Percentiles rank a stretch among this genome's conserved stretches.
These are phyloP conservation scores for Delphinella strobiligena DNA, from an alignment of 2,329 filamentous ascomycete genomes.

Conservation along the genomic window DNA sequence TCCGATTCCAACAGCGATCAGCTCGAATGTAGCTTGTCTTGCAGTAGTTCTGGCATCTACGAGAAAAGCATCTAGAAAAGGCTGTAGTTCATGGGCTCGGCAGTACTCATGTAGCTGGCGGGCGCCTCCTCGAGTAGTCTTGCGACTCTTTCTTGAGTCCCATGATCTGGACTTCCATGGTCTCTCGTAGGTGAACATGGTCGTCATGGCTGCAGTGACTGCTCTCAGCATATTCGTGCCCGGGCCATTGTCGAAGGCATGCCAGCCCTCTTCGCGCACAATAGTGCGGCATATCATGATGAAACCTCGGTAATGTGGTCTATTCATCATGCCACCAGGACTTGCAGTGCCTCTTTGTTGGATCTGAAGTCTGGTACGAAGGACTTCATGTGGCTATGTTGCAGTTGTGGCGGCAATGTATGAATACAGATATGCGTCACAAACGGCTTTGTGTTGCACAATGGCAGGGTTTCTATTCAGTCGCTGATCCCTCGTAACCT, in stretches of 20 bases:
- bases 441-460: too few species aligned
- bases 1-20: too few species aligned
- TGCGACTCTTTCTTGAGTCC: too few species aligned
- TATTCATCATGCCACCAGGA: conserved; percentile 44
- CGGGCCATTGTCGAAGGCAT: conserved; percentile 92
- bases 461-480: too few species aligned
- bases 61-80: too few species aligned
- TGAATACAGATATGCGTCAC: too few species aligned
- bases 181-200: conserved; percentile 96
- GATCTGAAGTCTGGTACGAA: conserved; percentile 85
- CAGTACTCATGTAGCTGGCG: conserved; percentile 70
- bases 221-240: conserved; percentile 96
- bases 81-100: conserved; percentile 91
- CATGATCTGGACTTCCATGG: too few species aligned
- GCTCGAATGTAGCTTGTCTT: too few species aligned
- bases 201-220: conserved; percentile 89
- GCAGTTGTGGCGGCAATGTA: conserved; percentile 86
- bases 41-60: too few species aligned
- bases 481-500: too few species aligned
- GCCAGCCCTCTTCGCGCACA: conserved; percentile 82
- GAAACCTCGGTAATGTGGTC: conserved; percentile 59
- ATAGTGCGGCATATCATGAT: conserved; percentile 75
- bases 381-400: conserved; percentile 94
- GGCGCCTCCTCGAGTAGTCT: too few species aligned
- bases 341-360: conserved; percentile 51